Evolutionary conservation across 2,329 filamentous ascomycete species (phyloP), one percentile per base, ranked within the genome.

Genomic region (Xylaria digitata): DNA sequence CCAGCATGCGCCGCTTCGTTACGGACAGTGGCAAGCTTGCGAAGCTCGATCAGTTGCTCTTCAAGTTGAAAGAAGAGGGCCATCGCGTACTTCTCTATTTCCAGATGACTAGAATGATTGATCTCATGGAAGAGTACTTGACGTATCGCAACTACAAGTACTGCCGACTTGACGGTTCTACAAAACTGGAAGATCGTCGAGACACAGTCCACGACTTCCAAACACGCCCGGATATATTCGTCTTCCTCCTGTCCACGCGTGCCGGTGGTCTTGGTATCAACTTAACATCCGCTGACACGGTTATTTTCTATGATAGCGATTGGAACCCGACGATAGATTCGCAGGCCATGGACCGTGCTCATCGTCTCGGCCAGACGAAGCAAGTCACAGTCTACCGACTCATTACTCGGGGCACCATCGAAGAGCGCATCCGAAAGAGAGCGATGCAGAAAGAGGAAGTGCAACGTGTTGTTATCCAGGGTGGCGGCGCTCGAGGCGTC

Each of bases 81-180:
- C 96, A 99, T 74, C 94, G 96, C 76, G 96, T 99, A 23, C 85
- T 99, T 61, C 84, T 99, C 21, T 99, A 99, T 85, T 99, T 99
- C 92, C 96, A 99, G 84, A 99, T 99, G 96, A 99, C 96, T 3
- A 92, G 93, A 77, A 99, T 99, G 96, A 98, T 99, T 77, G 95
- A 99, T 78, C 84, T 99, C 67, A 98, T 98, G 92, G 96, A 99
- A 79, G 96, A 99, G 81, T 99, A 98, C 75, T 85, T 99, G 66
- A 98, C 96, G 0, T 98, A 98, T 82, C 93, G 96, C 78, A 97
- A 98, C 82, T 98, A 97, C 89, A 97, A 97, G 80, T 99, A 97
- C 82, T 96, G 95, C 75, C 92, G 96, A 67, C 86, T 99, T 50
- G 96, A 99, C 75, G 96, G 96, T 77, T 97, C 94, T 19, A 99